phyloP scores from a whole-genome alignment of 805 yeast genomes.

The Nakazawaea wyomingensis region DNA sequence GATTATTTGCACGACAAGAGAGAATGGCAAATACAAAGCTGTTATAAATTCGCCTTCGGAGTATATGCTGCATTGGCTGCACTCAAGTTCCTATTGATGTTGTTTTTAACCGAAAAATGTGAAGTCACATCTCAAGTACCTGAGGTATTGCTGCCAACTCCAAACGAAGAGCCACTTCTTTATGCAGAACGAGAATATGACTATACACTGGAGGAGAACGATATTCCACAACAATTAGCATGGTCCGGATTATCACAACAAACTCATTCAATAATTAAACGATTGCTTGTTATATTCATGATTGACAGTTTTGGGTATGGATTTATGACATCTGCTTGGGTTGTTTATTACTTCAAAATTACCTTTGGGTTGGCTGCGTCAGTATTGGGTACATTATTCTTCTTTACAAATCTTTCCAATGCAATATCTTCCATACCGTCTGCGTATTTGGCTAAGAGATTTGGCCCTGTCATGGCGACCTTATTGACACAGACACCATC shows the following conservation, averaged over 20 bases:
- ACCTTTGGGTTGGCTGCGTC: conserved; percentile 50
- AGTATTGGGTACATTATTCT: conserved; percentile 62
- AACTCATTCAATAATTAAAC: conserved; percentile 38
- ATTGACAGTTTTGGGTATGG: conserved; percentile 86
- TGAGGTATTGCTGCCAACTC: conserved; percentile 15
- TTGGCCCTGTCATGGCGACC: conserved; percentile 81
- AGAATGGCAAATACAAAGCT: conserved; percentile 34
- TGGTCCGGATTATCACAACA: conserved; percentile 34
- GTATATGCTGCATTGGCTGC: conserved; percentile 52
- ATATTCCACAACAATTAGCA: conserved; percentile 19
- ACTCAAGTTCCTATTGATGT: conserved; percentile 44
- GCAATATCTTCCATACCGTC: conserved; percentile 74
- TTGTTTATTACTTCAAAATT: conserved; percentile 70
- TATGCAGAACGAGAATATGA: conserved; percentile 16
- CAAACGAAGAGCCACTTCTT: conserved; percentile 7
- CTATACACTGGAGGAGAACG: conserved; percentile 13
- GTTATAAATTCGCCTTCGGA: conserved; percentile 51
- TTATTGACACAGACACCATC: conserved; percentile 74
- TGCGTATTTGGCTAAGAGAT: conserved; percentile 53
- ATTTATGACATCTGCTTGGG: conserved; percentile 86
- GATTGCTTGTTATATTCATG: conserved; percentile 61
- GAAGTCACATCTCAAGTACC: conserved; percentile 34
- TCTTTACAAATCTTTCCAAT: conserved; percentile 55
- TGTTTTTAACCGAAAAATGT: conserved; percentile 45
- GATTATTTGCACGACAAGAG: conserved; percentile 33